A percentile compares a stretch with the other conserved stretches of the same genome.
Conservation (phyloP, 306 rosid species). For the Gastrolobium bilobum region DNA sequence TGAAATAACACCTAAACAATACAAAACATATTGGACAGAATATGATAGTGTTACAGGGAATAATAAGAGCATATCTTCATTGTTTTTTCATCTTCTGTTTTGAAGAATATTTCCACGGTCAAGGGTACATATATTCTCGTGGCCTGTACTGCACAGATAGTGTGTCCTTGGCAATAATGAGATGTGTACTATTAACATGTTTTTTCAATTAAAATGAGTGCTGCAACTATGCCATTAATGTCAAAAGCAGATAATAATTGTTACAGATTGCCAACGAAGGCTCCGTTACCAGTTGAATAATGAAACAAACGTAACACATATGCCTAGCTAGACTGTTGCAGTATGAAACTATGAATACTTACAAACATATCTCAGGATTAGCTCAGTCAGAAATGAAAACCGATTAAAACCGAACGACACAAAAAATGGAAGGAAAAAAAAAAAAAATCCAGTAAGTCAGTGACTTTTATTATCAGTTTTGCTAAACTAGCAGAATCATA, state of each 20-base stretch:
- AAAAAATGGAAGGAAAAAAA: too few species aligned
- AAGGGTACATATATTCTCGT: slow-evolving; percentile 31
- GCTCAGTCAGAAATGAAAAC: too few species aligned
- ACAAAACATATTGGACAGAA: not conserved
- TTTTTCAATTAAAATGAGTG: not conserved
- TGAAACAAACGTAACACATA: not conserved
- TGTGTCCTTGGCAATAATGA: slow-evolving; percentile 18
- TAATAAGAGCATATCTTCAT: slow-evolving; percentile 12
- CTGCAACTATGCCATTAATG: not conserved
- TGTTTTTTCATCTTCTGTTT: not conserved
- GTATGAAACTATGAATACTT: not conserved
- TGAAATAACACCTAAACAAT: not conserved
- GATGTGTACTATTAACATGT: slow-evolving; percentile 9
- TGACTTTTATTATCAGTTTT: not conserved
- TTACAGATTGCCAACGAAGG: not conserved
- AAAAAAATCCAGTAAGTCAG: not conserved
- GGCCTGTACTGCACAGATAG: not conserved
- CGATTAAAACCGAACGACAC: not conserved
- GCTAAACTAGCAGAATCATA: not conserved
- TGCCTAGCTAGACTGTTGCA: not conserved
- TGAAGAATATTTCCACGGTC: slow-evolving; percentile 25
- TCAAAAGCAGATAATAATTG: not conserved
- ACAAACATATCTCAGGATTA: too few species aligned
- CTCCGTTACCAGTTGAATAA: not conserved
- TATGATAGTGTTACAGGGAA: slow-evolving; percentile 15